Evolutionary conservation across 768 basidiomycete genomes (phyloP).

Genomic region (Tricholoma bakamatsutake): DNA sequence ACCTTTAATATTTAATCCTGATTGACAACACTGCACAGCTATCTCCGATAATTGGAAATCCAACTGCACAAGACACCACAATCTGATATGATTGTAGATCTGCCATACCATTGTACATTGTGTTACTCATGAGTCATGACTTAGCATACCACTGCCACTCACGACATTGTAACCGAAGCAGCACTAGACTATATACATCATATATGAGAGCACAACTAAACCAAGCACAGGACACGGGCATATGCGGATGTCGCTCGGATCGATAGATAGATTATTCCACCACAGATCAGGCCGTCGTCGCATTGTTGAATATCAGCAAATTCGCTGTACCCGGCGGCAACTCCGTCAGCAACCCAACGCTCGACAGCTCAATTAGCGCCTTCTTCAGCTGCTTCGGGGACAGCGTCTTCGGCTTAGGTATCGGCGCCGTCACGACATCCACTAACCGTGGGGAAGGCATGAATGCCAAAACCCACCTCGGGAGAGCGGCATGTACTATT

Average conservation of each 20-base stretch:
- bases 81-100: too few relatives aligned
- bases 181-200: background rate
- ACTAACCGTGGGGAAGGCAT: slow-evolving; percentile 49
- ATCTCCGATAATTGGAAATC: too few relatives aligned
- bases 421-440: slow-evolving; percentile 34
- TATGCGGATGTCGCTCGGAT: background rate
- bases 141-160: background rate
- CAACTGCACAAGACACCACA: too few relatives aligned
- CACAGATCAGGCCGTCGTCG: slow-evolving; percentile 30
- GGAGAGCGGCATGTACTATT: slow-evolving; percentile 48
- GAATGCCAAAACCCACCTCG: slow-evolving; percentile 50
- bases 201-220: background rate
- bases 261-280: background rate
- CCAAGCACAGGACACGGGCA: background rate
- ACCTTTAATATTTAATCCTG: too few relatives aligned
- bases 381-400: slow-evolving; percentile 73
- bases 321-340: slow-evolving; percentile 57
- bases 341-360: slow-evolving; percentile 39
- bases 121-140: background rate
- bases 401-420: slow-evolving; percentile 39
- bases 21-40: too few relatives aligned
- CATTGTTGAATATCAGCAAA: slow-evolving; percentile 78
- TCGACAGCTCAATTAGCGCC: slow-evolving; percentile 60
- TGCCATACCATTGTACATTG: too few relatives aligned
- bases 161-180: background rate